phyloP scores from a whole-genome alignment of 2,329 filamentous ascomycete genomes.

The Didymellaceae sp. region DNA sequence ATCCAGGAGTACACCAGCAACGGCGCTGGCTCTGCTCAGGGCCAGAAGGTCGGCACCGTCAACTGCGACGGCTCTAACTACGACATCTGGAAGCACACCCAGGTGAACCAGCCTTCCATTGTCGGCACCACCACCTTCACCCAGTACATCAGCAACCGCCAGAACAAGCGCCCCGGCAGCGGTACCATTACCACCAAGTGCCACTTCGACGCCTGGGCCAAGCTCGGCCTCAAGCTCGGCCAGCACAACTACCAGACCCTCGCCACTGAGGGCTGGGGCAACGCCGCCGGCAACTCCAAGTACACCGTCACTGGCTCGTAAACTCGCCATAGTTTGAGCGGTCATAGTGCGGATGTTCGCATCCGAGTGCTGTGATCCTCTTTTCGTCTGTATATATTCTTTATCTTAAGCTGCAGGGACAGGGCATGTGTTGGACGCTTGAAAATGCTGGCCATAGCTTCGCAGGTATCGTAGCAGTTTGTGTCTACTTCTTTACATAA shows the following conservation, averaged over 20 bases:
- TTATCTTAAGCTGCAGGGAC: neutral
- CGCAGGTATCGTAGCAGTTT: neutral
- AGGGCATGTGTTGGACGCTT: neutral
- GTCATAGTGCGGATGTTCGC: neutral
- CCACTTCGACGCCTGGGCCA: slow-evolving; percentile 41
- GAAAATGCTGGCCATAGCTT: neutral
- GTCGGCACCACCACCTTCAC: slow-evolving; percentile 57
- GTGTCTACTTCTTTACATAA: neutral
- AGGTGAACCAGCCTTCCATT: slow-evolving; percentile 55
- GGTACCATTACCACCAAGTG: slow-evolving; percentile 40
- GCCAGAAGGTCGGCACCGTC: slow-evolving; percentile 35
- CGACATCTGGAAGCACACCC: slow-evolving; percentile 41
- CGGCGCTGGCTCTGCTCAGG: slow-evolving; percentile 45
- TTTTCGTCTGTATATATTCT: neutral
- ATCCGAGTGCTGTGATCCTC: neutral
- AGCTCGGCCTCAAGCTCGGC: slow-evolving; percentile 36
- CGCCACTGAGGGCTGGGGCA: slow-evolving; percentile 39
- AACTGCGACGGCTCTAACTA: slow-evolving; percentile 40
- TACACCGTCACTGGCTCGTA: slow-evolving; percentile 34
- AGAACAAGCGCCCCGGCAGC: slow-evolving; percentile 34
- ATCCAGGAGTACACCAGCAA: slow-evolving; percentile 57
- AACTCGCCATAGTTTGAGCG: neutral
- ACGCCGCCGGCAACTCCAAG: slow-evolving; percentile 36
- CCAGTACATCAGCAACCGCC: slow-evolving; percentile 55
- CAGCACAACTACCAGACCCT: slow-evolving; percentile 40